Evolutionary conservation across 2,329 filamentous ascomycete genomes (phyloP).

Genomic region (Claviceps maximensis): DNA sequence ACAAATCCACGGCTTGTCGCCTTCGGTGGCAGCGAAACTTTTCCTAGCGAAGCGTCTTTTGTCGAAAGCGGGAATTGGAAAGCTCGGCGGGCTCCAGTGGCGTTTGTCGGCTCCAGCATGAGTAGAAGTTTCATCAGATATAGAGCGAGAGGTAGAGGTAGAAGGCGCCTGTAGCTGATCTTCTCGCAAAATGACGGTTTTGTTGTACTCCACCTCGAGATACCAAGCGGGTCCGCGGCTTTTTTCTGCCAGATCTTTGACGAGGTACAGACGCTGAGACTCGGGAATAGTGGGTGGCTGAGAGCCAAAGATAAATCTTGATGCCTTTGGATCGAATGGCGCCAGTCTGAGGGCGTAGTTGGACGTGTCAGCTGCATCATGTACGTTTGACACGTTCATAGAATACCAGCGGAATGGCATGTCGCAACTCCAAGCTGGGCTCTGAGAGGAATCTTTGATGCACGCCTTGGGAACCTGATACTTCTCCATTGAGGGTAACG

Average conservation of each 20-base stretch:
- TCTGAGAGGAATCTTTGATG: conserved; percentile 39
- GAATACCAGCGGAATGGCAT: conserved; percentile 32
- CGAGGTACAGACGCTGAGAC: conserved; percentile 29
- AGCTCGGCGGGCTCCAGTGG: conserved; percentile 9
- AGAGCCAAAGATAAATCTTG: conserved; percentile 37
- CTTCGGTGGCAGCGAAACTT: conserved; percentile 21
- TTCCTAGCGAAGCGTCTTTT: conserved; percentile 15
- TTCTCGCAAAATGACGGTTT: conserved; percentile 41
- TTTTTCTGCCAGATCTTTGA: conserved; percentile 36
- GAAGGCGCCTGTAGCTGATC: conserved; percentile 15
- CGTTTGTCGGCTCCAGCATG: conserved; percentile 16
- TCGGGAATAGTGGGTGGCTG: conserved; percentile 33
- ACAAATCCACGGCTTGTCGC: conserved; percentile 46
- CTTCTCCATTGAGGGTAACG: conserved; percentile 39
- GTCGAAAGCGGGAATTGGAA: conserved; percentile 9
- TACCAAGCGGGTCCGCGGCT: conserved; percentile 42
- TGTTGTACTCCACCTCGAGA: conserved; percentile 38
- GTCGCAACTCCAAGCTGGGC: conserved; percentile 51
- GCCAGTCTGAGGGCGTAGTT: conserved; percentile 30
- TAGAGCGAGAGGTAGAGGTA: not conserved
- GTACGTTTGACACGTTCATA: conserved; percentile 25
- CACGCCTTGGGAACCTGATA: conserved; percentile 40
- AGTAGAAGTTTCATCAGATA: not conserved
- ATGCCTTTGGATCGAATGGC: conserved; percentile 24
- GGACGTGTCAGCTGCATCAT: conserved; percentile 14